These are phyloP conservation scores for Acacia pycnantha DNA, from an alignment of 331 rosid genomes.

Conservation along the genomic window DNA sequence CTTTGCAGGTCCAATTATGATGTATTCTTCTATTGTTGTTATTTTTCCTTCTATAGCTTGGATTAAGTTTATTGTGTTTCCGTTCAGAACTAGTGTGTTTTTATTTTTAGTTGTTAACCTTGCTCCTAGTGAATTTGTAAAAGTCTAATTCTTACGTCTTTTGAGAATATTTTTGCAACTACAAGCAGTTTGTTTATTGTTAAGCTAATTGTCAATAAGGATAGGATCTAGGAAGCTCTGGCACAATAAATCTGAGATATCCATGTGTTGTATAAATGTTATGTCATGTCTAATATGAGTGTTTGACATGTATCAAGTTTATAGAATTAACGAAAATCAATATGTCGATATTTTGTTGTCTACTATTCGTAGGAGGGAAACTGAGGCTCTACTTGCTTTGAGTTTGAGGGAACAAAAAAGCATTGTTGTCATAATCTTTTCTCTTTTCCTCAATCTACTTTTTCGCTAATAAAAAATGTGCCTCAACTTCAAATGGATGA, in stretches of 20 bases:
- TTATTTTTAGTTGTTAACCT: not conserved
- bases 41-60: not conserved
- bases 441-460: not conserved
- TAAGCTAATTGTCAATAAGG: not conserved
- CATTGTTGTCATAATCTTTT: not conserved
- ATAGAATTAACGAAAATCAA: not conserved
- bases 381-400: not conserved
- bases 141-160: not conserved
- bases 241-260: not conserved
- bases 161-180: not conserved
- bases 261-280: not conserved
- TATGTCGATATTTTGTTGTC: not conserved
- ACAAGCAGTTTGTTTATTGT: not conserved
- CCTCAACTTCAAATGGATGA: constrained; percentile 2
- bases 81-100: constrained; percentile 11
- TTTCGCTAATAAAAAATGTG: not conserved
- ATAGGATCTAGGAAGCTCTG: not conserved
- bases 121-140: not conserved
- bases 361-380: not conserved
- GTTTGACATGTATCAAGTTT: not conserved
- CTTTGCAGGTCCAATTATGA: not conserved
- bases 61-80: not conserved
- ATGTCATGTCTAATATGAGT: not conserved
- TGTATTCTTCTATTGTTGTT: constrained; percentile 12
- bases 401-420: not conserved